Conservation (phyloP, 441 rosid genomes). For the Mallotus repandus region DNA sequence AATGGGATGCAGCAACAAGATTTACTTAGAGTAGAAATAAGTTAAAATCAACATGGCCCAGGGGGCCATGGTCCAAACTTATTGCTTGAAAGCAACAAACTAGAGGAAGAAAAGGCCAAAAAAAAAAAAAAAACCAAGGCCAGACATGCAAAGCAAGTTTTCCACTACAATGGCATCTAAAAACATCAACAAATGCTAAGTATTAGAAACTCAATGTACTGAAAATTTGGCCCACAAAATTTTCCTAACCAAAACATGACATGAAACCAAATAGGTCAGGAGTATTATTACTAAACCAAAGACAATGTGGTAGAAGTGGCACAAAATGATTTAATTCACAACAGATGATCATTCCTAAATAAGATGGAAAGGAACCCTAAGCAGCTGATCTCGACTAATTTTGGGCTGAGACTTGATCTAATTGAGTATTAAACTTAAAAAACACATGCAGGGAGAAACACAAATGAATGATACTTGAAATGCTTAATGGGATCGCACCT, state of each 20-base stretch:
- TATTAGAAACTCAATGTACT: neutral
- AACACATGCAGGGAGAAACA: neutral
- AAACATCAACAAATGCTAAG: neutral
- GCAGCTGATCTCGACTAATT: neutral
- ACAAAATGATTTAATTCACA: neutral
- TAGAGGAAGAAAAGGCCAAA: neutral
- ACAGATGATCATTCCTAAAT: neutral
- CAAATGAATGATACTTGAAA: neutral
- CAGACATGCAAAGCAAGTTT: neutral
- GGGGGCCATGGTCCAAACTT: neutral
- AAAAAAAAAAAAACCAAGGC: neutral
- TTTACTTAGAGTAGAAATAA: neutral
- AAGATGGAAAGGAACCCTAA: neutral
- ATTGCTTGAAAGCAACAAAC: neutral
- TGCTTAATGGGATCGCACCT: slow-evolving; percentile 49
- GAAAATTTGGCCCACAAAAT: neutral
- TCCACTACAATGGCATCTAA: neutral
- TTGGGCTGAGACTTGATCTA: neutral
- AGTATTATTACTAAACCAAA: neutral
- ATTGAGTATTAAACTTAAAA: neutral
- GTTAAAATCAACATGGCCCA: neutral
- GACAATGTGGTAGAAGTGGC: no score
- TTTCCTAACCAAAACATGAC: neutral
- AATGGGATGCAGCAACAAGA: neutral
- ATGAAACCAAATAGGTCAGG: neutral